phyloP scores from a whole-genome alignment of 2,329 filamentous ascomycete genomes.

The Phialocephala sp. region DNA sequence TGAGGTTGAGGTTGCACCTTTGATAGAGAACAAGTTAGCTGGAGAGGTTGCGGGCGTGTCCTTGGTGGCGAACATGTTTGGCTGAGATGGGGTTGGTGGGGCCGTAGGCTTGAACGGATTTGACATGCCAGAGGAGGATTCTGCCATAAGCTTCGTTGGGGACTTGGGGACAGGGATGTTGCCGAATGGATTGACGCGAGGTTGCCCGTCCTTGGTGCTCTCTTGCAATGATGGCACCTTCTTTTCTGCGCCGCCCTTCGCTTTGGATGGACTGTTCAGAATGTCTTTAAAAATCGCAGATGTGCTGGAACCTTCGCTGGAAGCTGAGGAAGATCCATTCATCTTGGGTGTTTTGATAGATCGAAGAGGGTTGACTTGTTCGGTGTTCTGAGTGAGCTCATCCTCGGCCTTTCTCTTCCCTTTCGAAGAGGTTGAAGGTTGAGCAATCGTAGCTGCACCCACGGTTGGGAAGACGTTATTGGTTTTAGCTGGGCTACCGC shows the following conservation, averaged over 20 bases:
- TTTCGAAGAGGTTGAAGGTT: constrained; percentile 30
- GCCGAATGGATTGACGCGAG: constrained; percentile 40
- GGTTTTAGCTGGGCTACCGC: not conserved
- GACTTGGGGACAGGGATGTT: constrained; percentile 32
- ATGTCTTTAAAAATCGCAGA: constrained; percentile 42
- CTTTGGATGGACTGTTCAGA: constrained; percentile 36
- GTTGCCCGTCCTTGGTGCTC: constrained; percentile 25
- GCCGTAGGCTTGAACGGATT: constrained; percentile 24
- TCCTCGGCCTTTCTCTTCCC: constrained; percentile 42
- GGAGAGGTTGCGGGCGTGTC: not conserved
- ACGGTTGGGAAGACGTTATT: not conserved
- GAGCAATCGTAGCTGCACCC: not conserved
- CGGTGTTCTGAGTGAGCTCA: constrained; percentile 38
- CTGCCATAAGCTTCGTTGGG: constrained; percentile 18
- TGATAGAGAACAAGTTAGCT: not conserved
- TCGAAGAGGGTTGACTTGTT: constrained; percentile 33
- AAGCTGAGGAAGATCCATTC: constrained; percentile 29
- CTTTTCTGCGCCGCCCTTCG: constrained; percentile 33
- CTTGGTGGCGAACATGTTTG: no score
- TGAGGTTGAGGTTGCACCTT: not conserved
- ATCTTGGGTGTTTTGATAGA: constrained; percentile 30
- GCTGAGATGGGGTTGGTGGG: not conserved
- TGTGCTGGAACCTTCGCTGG: constrained; percentile 41
- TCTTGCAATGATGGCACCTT: constrained; percentile 26
- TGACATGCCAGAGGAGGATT: no score